These are phyloP conservation scores for Lepiota venenata DNA, from an alignment of 768 basidiomycete genomes.

Conservation along the genomic window DNA sequence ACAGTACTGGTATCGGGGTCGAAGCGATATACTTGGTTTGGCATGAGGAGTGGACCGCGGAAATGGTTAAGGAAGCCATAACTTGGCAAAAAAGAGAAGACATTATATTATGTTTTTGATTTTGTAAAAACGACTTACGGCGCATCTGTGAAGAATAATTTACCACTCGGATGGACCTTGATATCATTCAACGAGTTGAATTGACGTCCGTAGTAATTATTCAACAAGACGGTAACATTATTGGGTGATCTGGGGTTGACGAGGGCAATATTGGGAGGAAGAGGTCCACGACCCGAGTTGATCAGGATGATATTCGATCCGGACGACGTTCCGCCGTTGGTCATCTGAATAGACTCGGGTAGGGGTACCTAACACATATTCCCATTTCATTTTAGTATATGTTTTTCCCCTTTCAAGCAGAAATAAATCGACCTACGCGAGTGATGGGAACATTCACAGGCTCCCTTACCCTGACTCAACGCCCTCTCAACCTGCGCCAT, in stretches of 20 bases:
- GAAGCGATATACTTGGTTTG: constrained; percentile 78
- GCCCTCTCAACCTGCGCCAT: constrained; percentile 51
- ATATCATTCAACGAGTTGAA: constrained; percentile 83
- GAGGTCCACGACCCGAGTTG: constrained; percentile 60
- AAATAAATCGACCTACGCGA: constrained; percentile 23
- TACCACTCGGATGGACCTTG: constrained; percentile 68
- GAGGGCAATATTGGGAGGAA: constrained; percentile 58
- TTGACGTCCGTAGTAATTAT: constrained; percentile 78
- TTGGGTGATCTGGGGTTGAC: constrained; percentile 63
- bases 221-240: constrained; percentile 66
- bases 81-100: constrained; percentile 25
- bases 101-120: background rate
- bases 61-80: constrained; percentile 53
- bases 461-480: constrained; percentile 27
- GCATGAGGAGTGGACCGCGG: constrained; percentile 44
- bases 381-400: no score
- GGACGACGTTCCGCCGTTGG: constrained; percentile 63
- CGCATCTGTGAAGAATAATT: constrained; percentile 74
- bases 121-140: constrained; percentile 37
- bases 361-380: constrained; percentile 48
- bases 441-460: constrained; percentile 49
- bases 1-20: constrained; percentile 62
- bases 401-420: no score
- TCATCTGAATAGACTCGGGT: constrained; percentile 60
- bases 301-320: constrained; percentile 55